Base-by-base conservation (phyloP, 148 eudicot genomes). In the Amaranthus cruentus region DNA sequence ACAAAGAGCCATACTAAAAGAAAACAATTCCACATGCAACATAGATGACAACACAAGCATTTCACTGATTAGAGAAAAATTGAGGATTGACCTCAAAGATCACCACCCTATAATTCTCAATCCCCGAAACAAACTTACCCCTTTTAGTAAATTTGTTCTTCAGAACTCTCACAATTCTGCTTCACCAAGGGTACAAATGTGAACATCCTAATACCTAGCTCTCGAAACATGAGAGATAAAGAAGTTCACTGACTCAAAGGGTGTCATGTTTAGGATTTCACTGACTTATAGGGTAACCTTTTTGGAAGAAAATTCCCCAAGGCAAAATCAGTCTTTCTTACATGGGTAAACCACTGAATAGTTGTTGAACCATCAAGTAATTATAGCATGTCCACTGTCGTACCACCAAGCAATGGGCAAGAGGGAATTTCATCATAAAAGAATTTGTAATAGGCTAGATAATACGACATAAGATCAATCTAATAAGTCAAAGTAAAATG, bases 181-280 rank as follows among this genome's bases (percentile, higher is more conserved):
- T 48, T 71, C 74, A 60, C 28, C 73, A 70, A 56, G 73, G 8
- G 11, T 13, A 55, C 7, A 12, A 58, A 4, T 18, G 51, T 12
- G n/a, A 59, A 57, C 60, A 42, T 6, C 3, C 59, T 49, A 3
- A 47, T 64, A 63, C 5, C 12, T 2, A 6, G 69, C 56, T 6
- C 3, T 67, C 18, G 12, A 12, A 8, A 49, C 66, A 50, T 4
- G 7, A 61, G 68, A 6, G 44, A 28, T 50, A 57, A 53, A 47
- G 48, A 7, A 59, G 14, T 13, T 7, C 42, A 55, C 62, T 60
- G n/a, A 43, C 7, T 10, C 4, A 47, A 47, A 14, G 28, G 9
- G 18, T 12, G 14, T 48, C 13, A 63, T 44, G 67, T 14, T 14
- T 65, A 47, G 52, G 68, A 65, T 12, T 14, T 12, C 14, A 47